Base-by-base conservation (phyloP, 352 stramenopile genomes). In the Pythium dissotocum region DNA sequence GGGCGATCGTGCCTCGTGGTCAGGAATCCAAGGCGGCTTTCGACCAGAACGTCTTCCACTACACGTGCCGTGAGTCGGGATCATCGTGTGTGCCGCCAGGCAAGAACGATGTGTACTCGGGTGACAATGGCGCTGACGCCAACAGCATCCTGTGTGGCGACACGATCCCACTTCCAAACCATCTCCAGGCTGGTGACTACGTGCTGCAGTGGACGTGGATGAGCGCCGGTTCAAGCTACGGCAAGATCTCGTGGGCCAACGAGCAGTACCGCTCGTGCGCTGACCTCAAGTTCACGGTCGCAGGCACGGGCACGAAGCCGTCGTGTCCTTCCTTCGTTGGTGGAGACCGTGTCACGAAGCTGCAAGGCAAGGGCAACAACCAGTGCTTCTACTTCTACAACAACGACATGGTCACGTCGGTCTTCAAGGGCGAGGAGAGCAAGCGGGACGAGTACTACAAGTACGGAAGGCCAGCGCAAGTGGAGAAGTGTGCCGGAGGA, bases 41-140 rank as follows among this genome's bases (percentile, higher is more conserved):
- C 42, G 66, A 77, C 59, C 51, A 57, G 5, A 77, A 74, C 62
- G 66, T 71, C 28, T 77, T 77, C 61, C 58, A 59, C 53, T 77
- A 74, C 52, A 68, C 66, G 9, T 77, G 70, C 35, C 70, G 70
- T 18, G 70, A 77, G 40, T 74, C 65, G 0, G 70, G 70, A 1
- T 0, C 64, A 6, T 63, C 28, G 1, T 77, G 70, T 40, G 2
- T 70, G 13, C 61, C 70, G 1, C 12, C 28, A 12, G 61, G 61
- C 1, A 33, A 24, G 6, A 77, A 74, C 61, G 30, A 53, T 2
- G 16, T 55, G n/a, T 78, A 67, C 42, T 24, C 68, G 0, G 52
- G 63, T 7, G 64, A 71, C 49, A 57, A 61, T 35, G 58, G 64
- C 32, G 64, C 51, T 1, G 28, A 40, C 1, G 64, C 40, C 40